Percentiles rank a stretch among this genome's conserved stretches.
phyloP scores from a whole-genome alignment of 305 asterid genomes.

The Ajuga reptans region DNA sequence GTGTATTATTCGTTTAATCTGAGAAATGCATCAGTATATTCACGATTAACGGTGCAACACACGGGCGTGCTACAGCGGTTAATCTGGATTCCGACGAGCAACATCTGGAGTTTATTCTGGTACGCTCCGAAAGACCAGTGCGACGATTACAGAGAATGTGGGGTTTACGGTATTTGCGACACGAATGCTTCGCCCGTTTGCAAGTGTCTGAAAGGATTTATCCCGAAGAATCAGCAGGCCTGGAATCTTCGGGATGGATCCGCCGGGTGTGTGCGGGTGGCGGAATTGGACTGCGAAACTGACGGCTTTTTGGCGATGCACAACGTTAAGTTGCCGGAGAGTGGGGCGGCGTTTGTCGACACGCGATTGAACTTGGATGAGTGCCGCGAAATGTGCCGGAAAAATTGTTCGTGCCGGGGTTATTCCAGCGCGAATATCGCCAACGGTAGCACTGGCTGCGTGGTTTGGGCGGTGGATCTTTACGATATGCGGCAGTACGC shows the following conservation, averaged over 20 bases:
- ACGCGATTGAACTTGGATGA: slow-evolving; percentile 28
- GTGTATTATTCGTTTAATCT: slow-evolving; percentile 39
- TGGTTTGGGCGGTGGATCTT: slow-evolving; percentile 52
- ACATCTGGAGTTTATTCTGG: slow-evolving; percentile 60
- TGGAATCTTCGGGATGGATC: slow-evolving; percentile 78
- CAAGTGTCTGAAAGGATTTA: slow-evolving; percentile 52
- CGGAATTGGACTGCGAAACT: slow-evolving; percentile 36
- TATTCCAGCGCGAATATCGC: slow-evolving; percentile 46
- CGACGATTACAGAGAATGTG: slow-evolving; percentile 62
- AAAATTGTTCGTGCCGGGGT: slow-evolving; percentile 59
- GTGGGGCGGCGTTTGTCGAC: slow-evolving; percentile 45
- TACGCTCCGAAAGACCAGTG: slow-evolving; percentile 76
- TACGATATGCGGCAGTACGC: slow-evolving; percentile 80
- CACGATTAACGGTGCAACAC: slow-evolving; percentile 37
- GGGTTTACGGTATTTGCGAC: slow-evolving; percentile 65
- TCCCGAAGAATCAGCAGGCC: slow-evolving; percentile 48
- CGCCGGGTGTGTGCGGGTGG: slow-evolving; percentile 50
- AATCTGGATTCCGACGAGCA: slow-evolving; percentile 52
- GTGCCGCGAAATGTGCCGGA: slow-evolving; percentile 49
- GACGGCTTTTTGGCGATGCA: slow-evolving; percentile 49
- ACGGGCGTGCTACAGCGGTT: slow-evolving; percentile 42
- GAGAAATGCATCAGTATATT: slow-evolving; percentile 42
- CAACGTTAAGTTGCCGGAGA: slow-evolving; percentile 66
- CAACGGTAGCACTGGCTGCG: slow-evolving; percentile 63
- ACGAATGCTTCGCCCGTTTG: slow-evolving; percentile 68